Base-by-base conservation (phyloP, 495 filamentous ascomycete species). In the Tuber microsphaerosporum region DNA sequence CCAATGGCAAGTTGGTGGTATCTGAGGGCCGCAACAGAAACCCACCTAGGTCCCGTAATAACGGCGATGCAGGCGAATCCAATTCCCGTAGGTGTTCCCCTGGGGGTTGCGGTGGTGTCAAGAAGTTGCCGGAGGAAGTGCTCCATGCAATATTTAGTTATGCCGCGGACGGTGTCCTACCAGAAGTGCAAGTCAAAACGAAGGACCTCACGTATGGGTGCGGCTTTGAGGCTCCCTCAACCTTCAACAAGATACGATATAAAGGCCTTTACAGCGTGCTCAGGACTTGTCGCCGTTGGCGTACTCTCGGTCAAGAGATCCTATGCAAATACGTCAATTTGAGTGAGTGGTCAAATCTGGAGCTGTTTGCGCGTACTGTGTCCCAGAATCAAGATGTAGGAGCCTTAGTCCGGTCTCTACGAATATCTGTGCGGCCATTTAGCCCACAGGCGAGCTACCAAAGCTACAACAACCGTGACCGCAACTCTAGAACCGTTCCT, bases 121-220 rank as follows among this genome's bases (percentile, higher is more conserved):
- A 26, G 20, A 75, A 48, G 46, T 44, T 79, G 14, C 68, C 77
- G 1, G 48, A 75, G 43, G 77, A 75, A 22, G 65, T 48, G 6
- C 45, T 79, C 8, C 65, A 75, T 37, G 78, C 73, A 70, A 71
- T 79, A 70, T 79, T 79, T 51, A 79, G 77, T 39, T 79, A 75
- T 69, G 76, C 78, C 22, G 77, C 77, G n/a, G 77, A 79, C 7
- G 77, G 77, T 22, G 76, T 79, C 46, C 70, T 79, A 70, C 77
- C 77, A 12, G 77, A 79, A 48, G 77, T 75, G 20, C 77, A 79
- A 19, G 78, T 79, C 76, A 79, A 79, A 48, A 79, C 78, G 51
- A 79, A 79, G 75, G 78, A 79, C 20, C 72, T 79, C 10, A 76
- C 77, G 34, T 78, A 78, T 51, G 77, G 77, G 73, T 78, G 71